A percentile compares a stretch with the other conserved stretches of the same genome.
Conservation (phyloP, 345 rosid genomes). For the Eucalyptus regnans region DNA sequence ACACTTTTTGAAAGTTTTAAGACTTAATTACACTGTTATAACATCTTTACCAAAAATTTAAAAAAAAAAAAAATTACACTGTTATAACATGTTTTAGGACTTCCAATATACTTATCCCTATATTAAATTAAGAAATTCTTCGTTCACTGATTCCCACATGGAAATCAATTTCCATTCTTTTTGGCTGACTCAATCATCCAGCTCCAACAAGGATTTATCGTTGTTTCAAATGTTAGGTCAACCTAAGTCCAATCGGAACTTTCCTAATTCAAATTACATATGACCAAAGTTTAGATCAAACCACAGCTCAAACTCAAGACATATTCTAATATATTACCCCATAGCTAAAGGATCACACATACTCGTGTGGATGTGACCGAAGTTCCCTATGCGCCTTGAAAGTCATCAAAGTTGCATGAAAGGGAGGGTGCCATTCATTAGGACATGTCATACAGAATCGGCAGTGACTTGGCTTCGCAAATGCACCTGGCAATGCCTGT, state of each 20-base stretch:
- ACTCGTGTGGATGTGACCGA: not conserved
- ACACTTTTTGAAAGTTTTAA: no score
- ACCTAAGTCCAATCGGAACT: not conserved
- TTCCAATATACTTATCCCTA: not conserved
- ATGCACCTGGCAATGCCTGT: not conserved
- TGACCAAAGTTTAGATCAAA: not conserved
- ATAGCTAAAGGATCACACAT: not conserved
- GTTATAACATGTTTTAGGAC: not conserved
- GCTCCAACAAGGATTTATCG: not conserved
- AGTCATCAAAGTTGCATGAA: not conserved
- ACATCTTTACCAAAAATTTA: not conserved
- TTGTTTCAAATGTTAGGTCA: not conserved
- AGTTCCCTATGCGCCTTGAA: not conserved
- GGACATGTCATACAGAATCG: not conserved
- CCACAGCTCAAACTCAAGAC: not conserved
- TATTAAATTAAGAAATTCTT: not conserved
- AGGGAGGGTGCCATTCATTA: not conserved
- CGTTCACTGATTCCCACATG: not conserved
- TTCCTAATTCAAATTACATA: not conserved
- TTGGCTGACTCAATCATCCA: not conserved
- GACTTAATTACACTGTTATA: fast-evolving
- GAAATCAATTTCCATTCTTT: not conserved
- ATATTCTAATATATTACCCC: not conserved
- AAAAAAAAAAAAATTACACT: no score
- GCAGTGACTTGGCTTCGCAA: not conserved